Conservation (phyloP, 495 filamentous ascomycete species). For the Aspergillus avenaceus region DNA sequence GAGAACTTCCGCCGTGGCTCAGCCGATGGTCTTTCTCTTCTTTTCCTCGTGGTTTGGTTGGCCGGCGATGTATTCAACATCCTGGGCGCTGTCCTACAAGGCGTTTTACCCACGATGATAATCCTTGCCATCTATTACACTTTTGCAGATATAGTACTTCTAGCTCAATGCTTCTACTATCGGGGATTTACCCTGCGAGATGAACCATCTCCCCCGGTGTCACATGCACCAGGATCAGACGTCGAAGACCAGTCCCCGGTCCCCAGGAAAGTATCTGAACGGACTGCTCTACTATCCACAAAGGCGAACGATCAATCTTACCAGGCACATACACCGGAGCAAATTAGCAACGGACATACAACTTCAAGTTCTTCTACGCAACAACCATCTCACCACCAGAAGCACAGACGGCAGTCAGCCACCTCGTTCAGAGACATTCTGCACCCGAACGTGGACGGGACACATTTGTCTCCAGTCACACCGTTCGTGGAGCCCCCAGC, state of each 20-base stretch:
- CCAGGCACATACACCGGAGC: conserved; percentile 13
- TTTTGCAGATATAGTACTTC: conserved; percentile 81
- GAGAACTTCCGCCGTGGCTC: conserved; percentile 87
- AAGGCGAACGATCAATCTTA: conserved; percentile 20
- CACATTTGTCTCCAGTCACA: conserved; percentile 76
- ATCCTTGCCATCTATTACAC: conserved; percentile 96
- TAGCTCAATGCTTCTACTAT: conserved; percentile 92
- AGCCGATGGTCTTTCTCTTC: conserved; percentile 83
- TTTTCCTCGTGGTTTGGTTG: conserved; percentile 89
- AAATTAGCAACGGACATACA: neutral
- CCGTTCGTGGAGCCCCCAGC: conserved; percentile 52
- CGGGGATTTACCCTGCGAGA: conserved; percentile 72
- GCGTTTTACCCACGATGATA: conserved; percentile 92
- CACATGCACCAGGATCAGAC: conserved; percentile 6
- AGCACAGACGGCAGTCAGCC: conserved; percentile 25
- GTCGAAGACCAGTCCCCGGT: conserved; percentile 11
- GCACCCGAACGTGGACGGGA: conserved; percentile 45
- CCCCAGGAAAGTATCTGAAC: conserved; percentile 25
- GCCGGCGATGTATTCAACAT: conserved; percentile 97
- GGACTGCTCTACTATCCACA: conserved; percentile 25
- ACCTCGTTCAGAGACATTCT: conserved; percentile 30
- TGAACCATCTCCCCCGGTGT: conserved; percentile 28
- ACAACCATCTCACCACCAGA: conserved; percentile 6
- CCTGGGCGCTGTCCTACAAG: conserved; percentile 85
- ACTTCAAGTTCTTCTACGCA: conserved; percentile 4